Conservation (phyloP, 805 yeast genomes). For the Hanseniaspora clermontiae region DNA sequence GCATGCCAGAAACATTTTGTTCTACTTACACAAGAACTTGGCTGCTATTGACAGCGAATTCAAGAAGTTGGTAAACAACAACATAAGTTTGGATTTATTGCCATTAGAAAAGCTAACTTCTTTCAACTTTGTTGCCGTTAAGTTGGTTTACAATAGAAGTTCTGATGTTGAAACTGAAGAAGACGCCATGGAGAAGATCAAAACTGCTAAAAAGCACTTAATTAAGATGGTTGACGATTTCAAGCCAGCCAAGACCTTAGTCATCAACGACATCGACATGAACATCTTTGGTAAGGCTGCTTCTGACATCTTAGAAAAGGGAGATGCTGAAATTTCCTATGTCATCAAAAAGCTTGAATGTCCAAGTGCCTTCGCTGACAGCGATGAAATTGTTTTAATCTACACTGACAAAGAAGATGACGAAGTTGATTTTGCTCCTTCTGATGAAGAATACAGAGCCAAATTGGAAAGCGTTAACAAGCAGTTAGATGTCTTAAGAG, state of each 20-base stretch:
- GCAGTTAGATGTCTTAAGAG: slow-evolving; percentile 43
- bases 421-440: slow-evolving; percentile 62
- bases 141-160: slow-evolving; percentile 29
- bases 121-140: slow-evolving; percentile 41
- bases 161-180: slow-evolving; percentile 29
- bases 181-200: slow-evolving; percentile 31
- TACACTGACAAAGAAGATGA: slow-evolving; percentile 26
- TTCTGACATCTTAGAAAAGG: slow-evolving; percentile 19
- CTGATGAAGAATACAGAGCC: slow-evolving; percentile 44
- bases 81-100: slow-evolving; percentile 39
- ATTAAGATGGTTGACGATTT: slow-evolving; percentile 61
- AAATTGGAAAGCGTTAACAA: slow-evolving; percentile 45
- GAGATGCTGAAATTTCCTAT: slow-evolving; percentile 37
- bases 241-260: slow-evolving; percentile 51
- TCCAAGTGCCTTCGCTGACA: slow-evolving; percentile 23
- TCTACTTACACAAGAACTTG: slow-evolving; percentile 39
- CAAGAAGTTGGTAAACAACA: slow-evolving; percentile 27
- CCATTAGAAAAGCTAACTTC: slow-evolving; percentile 34
- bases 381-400: slow-evolving; percentile 1
- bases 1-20: slow-evolving; percentile 67
- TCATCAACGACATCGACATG: slow-evolving; percentile 52
- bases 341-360: slow-evolving; percentile 45
- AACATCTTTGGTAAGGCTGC: slow-evolving; percentile 25
- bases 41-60: slow-evolving; percentile 22
- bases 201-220: slow-evolving; percentile 55